Percentiles rank a stretch among this genome's conserved stretches.
Evolutionary conservation across 352 stramenopile species (phyloP).

Genomic region (Globisporangium paroecandrum): DNA sequence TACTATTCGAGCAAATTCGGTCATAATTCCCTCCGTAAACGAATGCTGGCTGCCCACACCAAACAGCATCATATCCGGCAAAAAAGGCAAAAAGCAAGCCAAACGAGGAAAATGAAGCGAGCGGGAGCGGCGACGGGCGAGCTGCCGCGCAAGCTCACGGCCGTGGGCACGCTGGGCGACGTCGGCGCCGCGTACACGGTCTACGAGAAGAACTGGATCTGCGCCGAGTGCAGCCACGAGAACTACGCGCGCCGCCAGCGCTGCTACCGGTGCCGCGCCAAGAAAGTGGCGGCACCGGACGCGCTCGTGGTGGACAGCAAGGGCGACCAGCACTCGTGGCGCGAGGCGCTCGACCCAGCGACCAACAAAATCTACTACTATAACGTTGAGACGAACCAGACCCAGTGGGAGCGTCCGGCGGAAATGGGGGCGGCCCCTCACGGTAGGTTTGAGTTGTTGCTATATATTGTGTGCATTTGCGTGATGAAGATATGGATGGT

Average conservation of each 20-base stretch:
- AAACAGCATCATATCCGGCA: not conserved
- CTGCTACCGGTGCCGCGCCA: constrained; percentile 80
- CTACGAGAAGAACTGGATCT: constrained; percentile 90
- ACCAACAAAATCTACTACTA: constrained; percentile 94
- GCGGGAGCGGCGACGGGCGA: constrained; percentile 15
- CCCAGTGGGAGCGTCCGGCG: constrained; percentile 87
- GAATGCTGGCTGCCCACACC: not conserved
- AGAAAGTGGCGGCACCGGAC: constrained; percentile 60
- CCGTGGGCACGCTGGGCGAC: constrained; percentile 78
- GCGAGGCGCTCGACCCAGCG: constrained; percentile 88
- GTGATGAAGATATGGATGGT: not conserved
- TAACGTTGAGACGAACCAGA: constrained; percentile 83
- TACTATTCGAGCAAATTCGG: not conserved
- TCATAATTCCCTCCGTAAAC: not conserved
- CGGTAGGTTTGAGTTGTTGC: constrained; percentile 19
- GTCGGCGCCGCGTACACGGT: constrained; percentile 86
- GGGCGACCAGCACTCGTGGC: constrained; percentile 69
- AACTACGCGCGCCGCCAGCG: constrained; percentile 80
- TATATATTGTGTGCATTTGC: not conserved
- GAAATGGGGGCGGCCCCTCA: constrained; percentile 91
- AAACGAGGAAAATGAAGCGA: constrained; percentile 17
- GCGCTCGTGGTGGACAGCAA: constrained; percentile 55
- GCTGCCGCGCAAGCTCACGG: constrained; percentile 60
- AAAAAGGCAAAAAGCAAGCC: not conserved
- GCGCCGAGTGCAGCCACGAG: constrained; percentile 73